These are phyloP conservation scores for Tympanopsis confertula DNA, from an alignment of 2,329 filamentous ascomycete genomes.

Conservation along the genomic window DNA sequence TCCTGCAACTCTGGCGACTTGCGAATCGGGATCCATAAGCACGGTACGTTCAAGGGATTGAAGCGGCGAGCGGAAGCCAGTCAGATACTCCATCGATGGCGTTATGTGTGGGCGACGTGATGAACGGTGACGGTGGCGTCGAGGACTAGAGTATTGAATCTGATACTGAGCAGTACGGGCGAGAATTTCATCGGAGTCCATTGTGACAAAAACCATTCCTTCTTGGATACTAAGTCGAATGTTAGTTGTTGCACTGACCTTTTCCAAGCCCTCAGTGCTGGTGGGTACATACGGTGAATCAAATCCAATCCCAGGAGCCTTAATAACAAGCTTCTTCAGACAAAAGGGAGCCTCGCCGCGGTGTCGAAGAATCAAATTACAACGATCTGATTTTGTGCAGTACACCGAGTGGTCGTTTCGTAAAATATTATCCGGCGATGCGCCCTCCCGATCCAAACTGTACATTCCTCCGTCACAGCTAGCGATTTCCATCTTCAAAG, in stretches of 20 bases:
- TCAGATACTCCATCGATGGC: background rate
- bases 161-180: slow-evolving; percentile 35
- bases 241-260: slow-evolving; percentile 13
- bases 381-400: slow-evolving; percentile 44
- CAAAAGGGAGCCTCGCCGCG: slow-evolving; percentile 44
- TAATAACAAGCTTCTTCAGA: slow-evolving; percentile 49
- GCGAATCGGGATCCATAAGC: background rate
- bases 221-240: slow-evolving; percentile 37
- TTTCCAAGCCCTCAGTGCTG: background rate
- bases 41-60: background rate
- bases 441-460: slow-evolving; percentile 29
- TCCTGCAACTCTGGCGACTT: background rate
- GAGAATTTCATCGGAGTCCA: slow-evolving; percentile 41
- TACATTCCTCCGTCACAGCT: slow-evolving; percentile 48
- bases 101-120: background rate
- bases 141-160: slow-evolving; percentile 23
- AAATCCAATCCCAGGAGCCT: slow-evolving; percentile 45
- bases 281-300: slow-evolving; percentile 40
- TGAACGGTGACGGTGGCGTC: background rate
- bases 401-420: slow-evolving; percentile 49
- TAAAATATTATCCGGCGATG: slow-evolving; percentile 42
- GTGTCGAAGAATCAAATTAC: slow-evolving; percentile 47
- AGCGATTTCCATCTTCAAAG: slow-evolving; percentile 45
- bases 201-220: slow-evolving; percentile 50
- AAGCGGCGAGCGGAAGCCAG: background rate